A percentile compares a stretch with the other conserved stretches of the same genome.
Evolutionary conservation across 306 rosid genomes (phyloP).

Genomic region (Inga oerstediana): DNA sequence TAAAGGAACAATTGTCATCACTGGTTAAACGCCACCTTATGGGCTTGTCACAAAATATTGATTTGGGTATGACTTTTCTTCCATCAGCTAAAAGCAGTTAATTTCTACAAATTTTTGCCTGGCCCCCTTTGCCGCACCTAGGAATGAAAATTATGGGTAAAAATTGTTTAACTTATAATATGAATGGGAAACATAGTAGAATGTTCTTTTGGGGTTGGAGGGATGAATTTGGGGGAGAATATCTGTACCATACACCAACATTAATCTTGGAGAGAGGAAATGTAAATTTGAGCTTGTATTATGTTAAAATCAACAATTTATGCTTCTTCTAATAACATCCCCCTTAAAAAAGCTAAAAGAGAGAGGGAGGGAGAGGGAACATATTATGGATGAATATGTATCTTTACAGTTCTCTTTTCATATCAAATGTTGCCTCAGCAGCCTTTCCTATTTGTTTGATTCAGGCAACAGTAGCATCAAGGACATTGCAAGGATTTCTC

Average conservation of each 20-base stretch:
- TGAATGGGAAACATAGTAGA: not conserved
- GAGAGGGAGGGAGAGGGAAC: too few relatives aligned
- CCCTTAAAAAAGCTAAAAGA: not conserved
- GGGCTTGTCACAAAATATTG: slow-evolving; percentile 54
- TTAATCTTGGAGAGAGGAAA: not conserved
- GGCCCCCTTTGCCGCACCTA: not conserved
- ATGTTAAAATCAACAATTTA: not conserved
- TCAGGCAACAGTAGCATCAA: slow-evolving; percentile 60
- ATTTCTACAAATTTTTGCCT: slow-evolving; percentile 13
- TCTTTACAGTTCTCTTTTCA: not conserved
- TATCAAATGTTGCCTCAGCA: not conserved
- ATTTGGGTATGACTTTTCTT: slow-evolving; percentile 57
- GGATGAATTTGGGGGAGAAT: not conserved
- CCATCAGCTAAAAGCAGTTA: slow-evolving; percentile 13
- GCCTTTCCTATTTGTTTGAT: slow-evolving; percentile 34
- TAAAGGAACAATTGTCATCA: slow-evolving; percentile 67
- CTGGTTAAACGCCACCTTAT: slow-evolving; percentile 69
- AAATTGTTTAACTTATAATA: not conserved
- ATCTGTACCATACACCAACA: not conserved
- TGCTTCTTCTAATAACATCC: not conserved
- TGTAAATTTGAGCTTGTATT: not conserved
- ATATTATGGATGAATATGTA: not conserved
- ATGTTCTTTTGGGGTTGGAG: not conserved
- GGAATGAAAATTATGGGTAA: not conserved
- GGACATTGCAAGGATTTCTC: slow-evolving; percentile 63